Evolutionary conservation across 169 alveolate species (phyloP), one percentile per base, ranked within the genome.

Genomic region (Ichthyophthirius multifiliis): DNA sequence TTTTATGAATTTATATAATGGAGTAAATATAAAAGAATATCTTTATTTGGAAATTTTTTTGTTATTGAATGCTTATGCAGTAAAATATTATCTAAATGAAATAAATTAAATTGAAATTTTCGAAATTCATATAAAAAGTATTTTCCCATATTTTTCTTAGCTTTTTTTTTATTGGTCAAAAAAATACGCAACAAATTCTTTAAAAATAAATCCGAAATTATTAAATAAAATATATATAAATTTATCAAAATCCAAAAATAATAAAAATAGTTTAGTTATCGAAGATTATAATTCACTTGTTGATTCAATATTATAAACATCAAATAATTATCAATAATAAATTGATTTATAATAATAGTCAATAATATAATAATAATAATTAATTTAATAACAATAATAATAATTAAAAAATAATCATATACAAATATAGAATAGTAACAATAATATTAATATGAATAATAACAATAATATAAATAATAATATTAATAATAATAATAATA

Each of bases 231-330:
- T 55, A 55, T 55, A 27, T 10, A 27, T 27, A 23, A 55, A 39
- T 6, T 55, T 55, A 27, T 55, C 71, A 27, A 67, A 37, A 67
- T 9, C 34, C 13, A 67, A 47, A 16, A 39, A 55, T 55, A 41
- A 67, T 16, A 5, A 23, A n/a, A 67, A 67, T 23, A 67, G 41
- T n/a, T n/a, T n/a, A 15, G 62, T 34, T 2, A 23, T 37, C 10
- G 77, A 67, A 67, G 77, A 67, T 39, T 67, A 67, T 37, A 67
- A 67, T 39, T 67, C 43, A 44, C 37, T 67, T 0, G 77, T 67
- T 1, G 77, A 67, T 67, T 27, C 43, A 13, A 67, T 67, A 7
- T 37, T 67, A 12, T 39, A 67, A 37, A 67, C 41, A 2, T 67
- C 77, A n/a, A n/a, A n/a, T n/a, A n/a, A n/a, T n/a, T n/a, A n/a